Percentiles rank a stretch among this genome's conserved stretches.
Evolutionary conservation across 2,329 filamentous ascomycete species (phyloP).

Genomic region (Monilinia laxa): DNA sequence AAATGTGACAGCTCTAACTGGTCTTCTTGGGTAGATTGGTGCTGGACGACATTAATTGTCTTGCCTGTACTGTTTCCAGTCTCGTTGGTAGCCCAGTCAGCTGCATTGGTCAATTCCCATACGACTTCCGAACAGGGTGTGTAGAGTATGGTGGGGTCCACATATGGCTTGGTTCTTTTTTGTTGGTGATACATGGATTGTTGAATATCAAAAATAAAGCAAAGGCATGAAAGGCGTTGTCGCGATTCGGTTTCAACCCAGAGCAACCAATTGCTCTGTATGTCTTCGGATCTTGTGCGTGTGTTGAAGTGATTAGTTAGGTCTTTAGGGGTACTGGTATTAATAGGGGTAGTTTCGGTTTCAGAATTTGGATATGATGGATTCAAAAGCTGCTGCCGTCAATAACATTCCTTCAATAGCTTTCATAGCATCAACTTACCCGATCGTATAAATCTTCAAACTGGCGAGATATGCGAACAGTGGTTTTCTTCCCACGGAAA

Average conservation of each 20-base stretch:
- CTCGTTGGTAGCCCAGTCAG: constrained; percentile 47
- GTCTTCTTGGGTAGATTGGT: constrained; percentile 24
- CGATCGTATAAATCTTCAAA: constrained; percentile 37
- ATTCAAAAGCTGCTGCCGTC: constrained; percentile 13
- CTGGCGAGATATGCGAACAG: constrained; percentile 32
- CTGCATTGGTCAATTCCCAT: constrained; percentile 50
- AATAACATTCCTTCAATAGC: constrained; percentile 7
- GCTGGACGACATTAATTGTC: constrained; percentile 28
- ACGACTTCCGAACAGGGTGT: constrained; percentile 44
- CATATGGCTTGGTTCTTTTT: constrained; percentile 18
- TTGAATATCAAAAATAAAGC: constrained; percentile 58
- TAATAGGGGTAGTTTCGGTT: neutral
- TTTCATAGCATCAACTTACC: constrained; percentile 30
- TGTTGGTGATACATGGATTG: constrained; percentile 52
- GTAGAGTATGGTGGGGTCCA: constrained; percentile 26
- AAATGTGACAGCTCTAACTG: constrained; percentile 27
- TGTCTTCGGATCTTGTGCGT: constrained; percentile 21
- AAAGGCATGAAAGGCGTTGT: constrained; percentile 55
- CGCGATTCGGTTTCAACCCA: constrained; percentile 55
- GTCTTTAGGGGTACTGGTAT: neutral
- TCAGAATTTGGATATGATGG: neutral
- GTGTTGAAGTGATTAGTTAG: constrained; percentile 3
- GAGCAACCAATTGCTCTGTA: constrained; percentile 45
- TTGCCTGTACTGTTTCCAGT: constrained; percentile 21
- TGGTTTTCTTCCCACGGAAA: constrained; percentile 37